phyloP scores from a whole-genome alignment of 108 stramenopile species.

The Nitzschia sp. region DNA sequence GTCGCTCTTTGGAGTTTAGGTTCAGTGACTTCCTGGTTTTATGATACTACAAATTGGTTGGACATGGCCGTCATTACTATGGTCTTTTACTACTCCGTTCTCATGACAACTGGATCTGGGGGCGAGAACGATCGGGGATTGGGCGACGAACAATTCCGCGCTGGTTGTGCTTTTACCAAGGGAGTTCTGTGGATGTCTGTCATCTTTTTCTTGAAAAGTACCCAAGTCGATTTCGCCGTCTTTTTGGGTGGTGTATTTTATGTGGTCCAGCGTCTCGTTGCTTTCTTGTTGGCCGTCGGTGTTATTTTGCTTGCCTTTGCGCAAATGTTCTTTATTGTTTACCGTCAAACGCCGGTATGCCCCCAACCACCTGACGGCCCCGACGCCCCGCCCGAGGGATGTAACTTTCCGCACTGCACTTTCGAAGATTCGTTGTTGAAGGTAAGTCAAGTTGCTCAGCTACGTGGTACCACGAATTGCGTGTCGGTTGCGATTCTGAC shows the following conservation, averaged over 20 bases:
- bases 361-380: background rate
- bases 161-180: conserved; percentile 73
- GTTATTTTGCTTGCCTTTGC: conserved; percentile 85
- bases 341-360: conserved; percentile 55
- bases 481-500: too few species aligned
- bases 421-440: conserved; percentile 66
- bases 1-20: conserved; percentile 55
- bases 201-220: conserved; percentile 83
- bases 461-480: too few species aligned
- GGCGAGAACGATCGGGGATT: conserved; percentile 8
- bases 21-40: conserved; percentile 59
- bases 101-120: conserved; percentile 45
- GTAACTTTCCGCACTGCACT: conserved; percentile 62
- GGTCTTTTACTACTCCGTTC: conserved; percentile 62
- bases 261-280: conserved; percentile 73
- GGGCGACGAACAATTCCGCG: conserved; percentile 51
- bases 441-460: too few species aligned
- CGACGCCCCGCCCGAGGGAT: conserved; percentile 13
- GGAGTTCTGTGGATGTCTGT: conserved; percentile 74
- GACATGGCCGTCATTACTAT: conserved; percentile 71
- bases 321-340: conserved; percentile 84
- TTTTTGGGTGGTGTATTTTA: conserved; percentile 81
- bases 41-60: conserved; percentile 77
- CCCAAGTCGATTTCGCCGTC: conserved; percentile 81
- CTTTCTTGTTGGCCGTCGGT: conserved; percentile 75